Evolutionary conservation across 306 rosid species (phyloP).

Genomic region (Prunus kanzakura): DNA sequence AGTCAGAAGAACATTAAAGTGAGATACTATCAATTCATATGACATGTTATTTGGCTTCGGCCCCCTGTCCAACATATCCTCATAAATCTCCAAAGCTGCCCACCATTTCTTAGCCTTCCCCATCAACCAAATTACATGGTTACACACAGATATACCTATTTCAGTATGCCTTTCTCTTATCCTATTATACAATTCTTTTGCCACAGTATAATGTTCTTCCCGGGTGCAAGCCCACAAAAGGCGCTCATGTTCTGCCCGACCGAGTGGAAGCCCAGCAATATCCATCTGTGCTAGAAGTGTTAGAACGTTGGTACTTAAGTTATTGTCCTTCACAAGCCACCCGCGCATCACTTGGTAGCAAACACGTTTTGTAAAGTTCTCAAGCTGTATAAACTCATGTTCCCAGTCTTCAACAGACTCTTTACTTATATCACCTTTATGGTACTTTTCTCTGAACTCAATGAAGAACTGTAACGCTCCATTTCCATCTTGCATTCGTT

Average conservation of each 20-base stretch:
- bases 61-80: conserved; percentile 89
- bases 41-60: conserved; percentile 89
- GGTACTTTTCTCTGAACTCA: conserved; percentile 62
- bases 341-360: conserved; percentile 93
- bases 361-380: conserved; percentile 63
- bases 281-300: conserved; percentile 68
- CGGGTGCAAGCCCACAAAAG: conserved; percentile 93
- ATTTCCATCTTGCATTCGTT: conserved; percentile 72
- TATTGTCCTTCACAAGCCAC: conserved; percentile 64
- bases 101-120: conserved; percentile 97
- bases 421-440: conserved; percentile 53
- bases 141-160: conserved; percentile 81
- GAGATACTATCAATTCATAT: conserved; percentile 70
- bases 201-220: conserved; percentile 69
- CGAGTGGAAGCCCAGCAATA: conserved; percentile 55
- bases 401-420: conserved; percentile 67
- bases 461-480: conserved; percentile 74
- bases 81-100: conserved; percentile 91
- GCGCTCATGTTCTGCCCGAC: conserved; percentile 59
- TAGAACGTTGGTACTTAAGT: conserved; percentile 54
- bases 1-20: conserved; percentile 71
- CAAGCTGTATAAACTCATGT: conserved; percentile 56
- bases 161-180: conserved; percentile 58
- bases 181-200: conserved; percentile 69
- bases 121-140: conserved; percentile 92